A percentile compares a stretch with the other conserved stretches of the same genome.
phyloP scores from a whole-genome alignment of 306 rosid genomes.

The Prunus salicina region DNA sequence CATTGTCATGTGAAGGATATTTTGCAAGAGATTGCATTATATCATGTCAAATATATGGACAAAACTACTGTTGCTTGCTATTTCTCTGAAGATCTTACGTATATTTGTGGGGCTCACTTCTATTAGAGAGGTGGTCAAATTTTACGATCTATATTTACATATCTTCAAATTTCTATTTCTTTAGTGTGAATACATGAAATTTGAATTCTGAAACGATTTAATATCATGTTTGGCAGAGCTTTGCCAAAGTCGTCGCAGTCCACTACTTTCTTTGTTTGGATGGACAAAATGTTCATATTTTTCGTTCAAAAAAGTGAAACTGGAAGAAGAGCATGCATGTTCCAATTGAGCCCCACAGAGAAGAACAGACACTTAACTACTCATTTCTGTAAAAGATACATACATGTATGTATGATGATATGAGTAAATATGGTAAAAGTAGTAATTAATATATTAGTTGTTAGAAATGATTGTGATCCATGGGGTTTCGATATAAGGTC shows the following conservation, averaged over 20 bases:
- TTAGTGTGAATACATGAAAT: neutral
- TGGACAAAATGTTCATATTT: neutral
- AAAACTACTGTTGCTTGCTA: neutral
- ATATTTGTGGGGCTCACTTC: no score
- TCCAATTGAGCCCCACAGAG: neutral
- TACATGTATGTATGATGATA: no score
- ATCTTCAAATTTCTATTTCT: neutral
- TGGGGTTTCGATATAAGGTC: neutral
- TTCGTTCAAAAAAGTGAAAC: neutral
- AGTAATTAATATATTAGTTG: no score
- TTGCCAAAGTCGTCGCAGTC: neutral
- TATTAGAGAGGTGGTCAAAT: no score
- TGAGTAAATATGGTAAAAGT: no score
- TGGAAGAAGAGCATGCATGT: neutral
- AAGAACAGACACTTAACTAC: no score
- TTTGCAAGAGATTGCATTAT: neutral
- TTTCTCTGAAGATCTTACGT: no score
- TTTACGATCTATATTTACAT: no score
- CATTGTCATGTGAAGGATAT: neutral
- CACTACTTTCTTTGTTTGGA: neutral
- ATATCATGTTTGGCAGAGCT: neutral
- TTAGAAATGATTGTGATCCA: neutral
- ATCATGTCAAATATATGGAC: neutral
- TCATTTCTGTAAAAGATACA: no score
- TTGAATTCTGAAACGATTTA: neutral